Percentiles rank a stretch among this genome's conserved stretches.
Conservation (phyloP, 352 stramenopile genomes). For the Thraustochytrium sp. region DNA sequence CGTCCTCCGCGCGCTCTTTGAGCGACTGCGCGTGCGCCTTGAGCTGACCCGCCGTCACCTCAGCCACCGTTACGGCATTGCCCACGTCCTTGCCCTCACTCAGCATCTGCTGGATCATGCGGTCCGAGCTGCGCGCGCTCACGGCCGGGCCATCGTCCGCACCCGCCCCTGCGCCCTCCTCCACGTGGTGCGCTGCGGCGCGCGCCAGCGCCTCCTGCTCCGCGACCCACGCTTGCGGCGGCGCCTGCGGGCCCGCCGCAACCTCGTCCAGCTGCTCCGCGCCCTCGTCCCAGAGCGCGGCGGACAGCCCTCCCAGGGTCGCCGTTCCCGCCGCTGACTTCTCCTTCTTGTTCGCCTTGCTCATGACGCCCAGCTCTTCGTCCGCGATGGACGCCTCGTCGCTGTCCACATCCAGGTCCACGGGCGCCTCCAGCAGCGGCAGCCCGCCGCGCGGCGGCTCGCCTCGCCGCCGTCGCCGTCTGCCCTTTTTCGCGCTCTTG, state of each 20-base stretch:
- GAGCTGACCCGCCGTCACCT: background rate
- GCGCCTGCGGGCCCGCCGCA: background rate
- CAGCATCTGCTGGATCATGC: background rate
- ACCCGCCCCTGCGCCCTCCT: background rate
- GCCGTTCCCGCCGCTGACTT: background rate
- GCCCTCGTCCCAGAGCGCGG: slow-evolving; percentile 3
- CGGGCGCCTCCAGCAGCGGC: slow-evolving; percentile 3
- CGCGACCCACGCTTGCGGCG: background rate
- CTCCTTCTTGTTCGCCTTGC: background rate
- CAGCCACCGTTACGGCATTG: background rate
- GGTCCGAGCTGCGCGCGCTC: background rate
- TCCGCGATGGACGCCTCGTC: background rate
- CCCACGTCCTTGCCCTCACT: background rate
- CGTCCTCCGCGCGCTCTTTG: background rate
- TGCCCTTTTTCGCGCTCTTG: background rate
- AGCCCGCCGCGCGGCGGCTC: background rate
- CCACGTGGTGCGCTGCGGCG: no score
- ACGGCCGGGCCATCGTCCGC: background rate
- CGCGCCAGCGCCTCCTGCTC: background rate
- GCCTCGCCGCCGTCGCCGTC: background rate
- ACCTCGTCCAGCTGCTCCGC: background rate
- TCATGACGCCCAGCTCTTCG: background rate
- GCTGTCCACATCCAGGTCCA: background rate
- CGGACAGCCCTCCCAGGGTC: background rate
- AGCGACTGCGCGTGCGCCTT: background rate